Base-by-base conservation (phyloP, 306 rosid genomes). In the Fragaria iinumae region DNA sequence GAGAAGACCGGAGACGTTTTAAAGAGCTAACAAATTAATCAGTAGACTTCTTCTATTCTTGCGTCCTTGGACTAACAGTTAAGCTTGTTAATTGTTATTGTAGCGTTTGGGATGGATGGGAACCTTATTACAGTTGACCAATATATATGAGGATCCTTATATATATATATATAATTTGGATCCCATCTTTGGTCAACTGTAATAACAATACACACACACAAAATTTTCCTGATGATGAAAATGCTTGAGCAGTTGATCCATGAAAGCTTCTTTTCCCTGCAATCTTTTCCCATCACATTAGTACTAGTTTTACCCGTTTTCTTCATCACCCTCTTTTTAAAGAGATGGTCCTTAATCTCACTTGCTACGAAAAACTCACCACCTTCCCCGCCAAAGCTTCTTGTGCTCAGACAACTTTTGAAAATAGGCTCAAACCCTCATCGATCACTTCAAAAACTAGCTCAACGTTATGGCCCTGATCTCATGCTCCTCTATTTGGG, bases 361-460 rank as follows among this genome's bases (percentile, higher is more conserved):
- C 7, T 11, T 21, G 2, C 18, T n/a, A 49, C 79, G 10, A 20
- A 48, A 45, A 77, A 3, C 57, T 84, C 77, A 72, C 85, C 83
- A 11, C 91, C 90, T 23, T 87, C 91, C 1, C 89, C 91, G 2
- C 82, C 88, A 55, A 90, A 77, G 78, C 55, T 86, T 13, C 91
- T 88, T 1, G 11, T 87, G 36, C 41, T 87, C 13, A 87, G 91
- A 67, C 80, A 87, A 71, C 79, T 89, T 41, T 86, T 78, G 49
- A 90, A 82, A 69, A 44, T 85, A 10, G 88, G 93, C 39, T 14
- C 2, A 11, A 47, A 18, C 16, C 84, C 91, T 76, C 86, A 87
- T 45, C 86, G 71, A 9, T 70, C 83, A 4, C 85, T 89, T 18
- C 75, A 10, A 44, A 41, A 68, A n/a, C 32, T 59, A 11, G 16